Base-by-base conservation (phyloP, 345 rosid genomes). In the Melaleuca alternifolia region DNA sequence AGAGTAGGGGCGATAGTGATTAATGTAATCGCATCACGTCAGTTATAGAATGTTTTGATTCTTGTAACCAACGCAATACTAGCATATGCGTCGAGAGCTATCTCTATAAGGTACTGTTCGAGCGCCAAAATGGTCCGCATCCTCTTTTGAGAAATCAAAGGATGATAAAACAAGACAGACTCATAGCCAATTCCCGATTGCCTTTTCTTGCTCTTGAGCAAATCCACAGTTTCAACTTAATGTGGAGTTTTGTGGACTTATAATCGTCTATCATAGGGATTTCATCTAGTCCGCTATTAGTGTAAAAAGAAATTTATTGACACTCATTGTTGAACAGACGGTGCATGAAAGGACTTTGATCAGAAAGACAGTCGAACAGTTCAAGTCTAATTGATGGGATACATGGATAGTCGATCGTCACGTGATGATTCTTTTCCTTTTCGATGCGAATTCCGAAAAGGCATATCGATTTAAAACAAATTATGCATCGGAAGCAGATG, bases 61-160 rank as follows among this genome's bases (percentile, higher is more conserved):
- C 33, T 59, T 1, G 9, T 59, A n/a, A 12, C 1, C 11, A 57
- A 59, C 12, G 16, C 16, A 26, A 59, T 0, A 59, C 15, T 15
- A n/a, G n/a, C 33, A 1, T 0, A 2, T 26, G 1, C 0, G 26
- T 0, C 65, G 7, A 26, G 33, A 59, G 0, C 4, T 5, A 30
- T 57, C 30, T 5, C 1, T 0, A 57, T 5, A 26, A 0, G 6
- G 30, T n/a, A 7, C 23, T 15, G 13, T 5, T 14, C 2, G 20
- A 18, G 20, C 6, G 53, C 53, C 53, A 51, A 51, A 51, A 13
- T 51, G 6, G 53, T 14, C 1, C 53, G 11, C 16, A 12, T 51
- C 53, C 53, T 0, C 15, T 14, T 5, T 6, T 2, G 11, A 51
- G 53, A 51, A 51, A n/a, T 2, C 53, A 16, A 51, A 51, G 52